Conservation (phyloP, 345 rosid species). For the Lagerstroemia speciosa region DNA sequence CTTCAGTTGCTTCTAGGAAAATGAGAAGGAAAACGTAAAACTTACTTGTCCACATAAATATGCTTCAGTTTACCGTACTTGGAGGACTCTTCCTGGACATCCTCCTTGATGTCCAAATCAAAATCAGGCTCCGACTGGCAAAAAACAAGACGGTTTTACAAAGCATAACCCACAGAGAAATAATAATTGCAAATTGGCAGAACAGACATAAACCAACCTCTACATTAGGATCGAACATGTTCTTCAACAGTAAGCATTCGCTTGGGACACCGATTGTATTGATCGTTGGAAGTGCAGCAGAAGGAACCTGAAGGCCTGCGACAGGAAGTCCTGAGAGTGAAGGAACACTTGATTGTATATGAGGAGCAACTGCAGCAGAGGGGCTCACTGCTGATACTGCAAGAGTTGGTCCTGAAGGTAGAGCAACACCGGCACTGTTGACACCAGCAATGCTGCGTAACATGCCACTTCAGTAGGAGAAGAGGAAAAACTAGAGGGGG, state of each 20-base stretch:
- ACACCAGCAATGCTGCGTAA: conserved; percentile 25
- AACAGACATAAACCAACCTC: not conserved
- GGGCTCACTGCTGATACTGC: conserved; percentile 37
- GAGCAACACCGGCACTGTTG: conserved; percentile 34
- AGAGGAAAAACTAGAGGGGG: not conserved
- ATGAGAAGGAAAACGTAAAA: not conserved
- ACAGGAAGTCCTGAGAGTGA: conserved; percentile 45
- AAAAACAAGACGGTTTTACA: not conserved
- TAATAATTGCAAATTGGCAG: not conserved
- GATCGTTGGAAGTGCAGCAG: conserved; percentile 20
- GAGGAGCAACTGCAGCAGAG: conserved; percentile 44
- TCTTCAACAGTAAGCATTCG: conserved; percentile 39
- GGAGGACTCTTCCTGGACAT: conserved; percentile 72
- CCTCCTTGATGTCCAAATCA: conserved; percentile 85
- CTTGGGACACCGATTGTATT: conserved; percentile 66
- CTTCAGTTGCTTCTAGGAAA: not conserved
- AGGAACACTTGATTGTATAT: conserved; percentile 38
- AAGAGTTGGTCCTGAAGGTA: conserved; percentile 31
- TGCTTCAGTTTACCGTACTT: conserved; percentile 73
- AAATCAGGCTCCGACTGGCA: conserved; percentile 77
- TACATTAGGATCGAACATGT: conserved; percentile 6
- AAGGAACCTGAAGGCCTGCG: conserved; percentile 37
- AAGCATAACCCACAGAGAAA: not conserved
- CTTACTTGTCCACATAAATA: conserved; percentile 75
- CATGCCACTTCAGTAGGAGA: not conserved